Evolutionary conservation across 2,329 filamentous ascomycete genomes (phyloP).

Genomic region (Fusarium sambucinum): DNA sequence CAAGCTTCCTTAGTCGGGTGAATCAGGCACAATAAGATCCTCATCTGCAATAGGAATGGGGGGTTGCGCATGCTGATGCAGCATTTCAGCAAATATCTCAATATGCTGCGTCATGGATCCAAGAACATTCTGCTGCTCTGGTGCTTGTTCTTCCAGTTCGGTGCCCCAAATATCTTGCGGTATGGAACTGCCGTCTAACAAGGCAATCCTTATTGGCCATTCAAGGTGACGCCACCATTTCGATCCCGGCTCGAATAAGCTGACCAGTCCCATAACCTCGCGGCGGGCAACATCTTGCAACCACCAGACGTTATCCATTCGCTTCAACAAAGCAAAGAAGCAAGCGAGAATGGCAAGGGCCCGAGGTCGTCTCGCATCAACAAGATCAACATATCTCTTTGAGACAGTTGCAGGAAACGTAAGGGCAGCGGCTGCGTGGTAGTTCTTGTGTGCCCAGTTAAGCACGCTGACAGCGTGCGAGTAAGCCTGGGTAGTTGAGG

Average conservation of each 20-base stretch:
- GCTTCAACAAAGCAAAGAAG: conserved; percentile 74
- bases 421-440: conserved; percentile 68
- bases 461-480: conserved; percentile 74
- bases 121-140: conserved; percentile 52
- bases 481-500: conserved; percentile 64
- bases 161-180: conserved; percentile 69
- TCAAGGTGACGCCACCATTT: conserved; percentile 72
- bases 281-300: conserved; percentile 73
- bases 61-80: conserved; percentile 50
- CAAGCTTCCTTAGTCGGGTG: conserved; percentile 49
- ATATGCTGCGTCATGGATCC: conserved; percentile 57
- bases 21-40: conserved; percentile 49
- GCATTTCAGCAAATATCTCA: conserved; percentile 56
- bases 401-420: conserved; percentile 74
- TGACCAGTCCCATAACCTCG: conserved; percentile 73
- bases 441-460: conserved; percentile 74
- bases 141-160: conserved; percentile 60
- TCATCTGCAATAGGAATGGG: conserved; percentile 51
- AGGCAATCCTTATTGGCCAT: conserved; percentile 70
- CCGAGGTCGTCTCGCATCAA: conserved; percentile 69
- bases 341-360: conserved; percentile 73
- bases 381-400: conserved; percentile 69
- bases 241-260: conserved; percentile 68
- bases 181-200: conserved; percentile 67
- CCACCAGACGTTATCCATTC: conserved; percentile 76